Evolutionary conservation across 2,329 filamentous ascomycete genomes (phyloP).

Genomic region (Cordyceps javanica): DNA sequence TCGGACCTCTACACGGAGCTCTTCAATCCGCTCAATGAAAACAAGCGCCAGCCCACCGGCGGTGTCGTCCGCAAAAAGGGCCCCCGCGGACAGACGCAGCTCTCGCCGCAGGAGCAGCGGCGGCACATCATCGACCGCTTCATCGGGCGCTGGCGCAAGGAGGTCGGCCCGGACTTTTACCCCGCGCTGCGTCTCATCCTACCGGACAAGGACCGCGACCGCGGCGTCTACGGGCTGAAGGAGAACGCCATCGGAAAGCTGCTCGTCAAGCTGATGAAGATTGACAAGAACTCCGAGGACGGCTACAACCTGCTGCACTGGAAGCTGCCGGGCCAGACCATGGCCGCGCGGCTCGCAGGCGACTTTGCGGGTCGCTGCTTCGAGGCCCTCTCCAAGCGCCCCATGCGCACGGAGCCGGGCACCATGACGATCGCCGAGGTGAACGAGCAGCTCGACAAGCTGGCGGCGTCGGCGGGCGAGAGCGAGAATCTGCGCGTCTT

Average conservation of each 20-base stretch:
- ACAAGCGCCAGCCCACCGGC: slow-evolving; percentile 66
- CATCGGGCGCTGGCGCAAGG: slow-evolving; percentile 76
- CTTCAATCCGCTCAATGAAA: slow-evolving; percentile 75
- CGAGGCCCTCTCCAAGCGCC: slow-evolving; percentile 78
- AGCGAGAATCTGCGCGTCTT: slow-evolving; percentile 79
- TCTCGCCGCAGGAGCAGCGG: slow-evolving; percentile 70
- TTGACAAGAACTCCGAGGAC: slow-evolving; percentile 85
- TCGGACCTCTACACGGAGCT: slow-evolving; percentile 69
- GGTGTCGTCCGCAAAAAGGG: slow-evolving; percentile 52
- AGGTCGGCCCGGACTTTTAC: slow-evolving; percentile 89
- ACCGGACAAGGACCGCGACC: slow-evolving; percentile 86
- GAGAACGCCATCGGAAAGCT: slow-evolving; percentile 86
- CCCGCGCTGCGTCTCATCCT: slow-evolving; percentile 87
- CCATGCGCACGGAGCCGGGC: slow-evolving; percentile 66
- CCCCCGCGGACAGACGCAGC: slow-evolving; percentile 49
- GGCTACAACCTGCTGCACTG: slow-evolving; percentile 80
- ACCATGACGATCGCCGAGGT: slow-evolving; percentile 84
- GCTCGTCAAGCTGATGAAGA: slow-evolving; percentile 87
- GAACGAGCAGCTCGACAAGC: slow-evolving; percentile 74
- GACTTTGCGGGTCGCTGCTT: slow-evolving; percentile 90
- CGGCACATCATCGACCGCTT: slow-evolving; percentile 79
- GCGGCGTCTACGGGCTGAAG: slow-evolving; percentile 89
- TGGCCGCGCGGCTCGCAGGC: slow-evolving; percentile 63
- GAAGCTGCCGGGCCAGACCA: slow-evolving; percentile 74
- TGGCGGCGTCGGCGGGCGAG: slow-evolving; percentile 72